phyloP scores from a whole-genome alignment of 345 rosid species.

The Eucalyptus pauciflora region DNA sequence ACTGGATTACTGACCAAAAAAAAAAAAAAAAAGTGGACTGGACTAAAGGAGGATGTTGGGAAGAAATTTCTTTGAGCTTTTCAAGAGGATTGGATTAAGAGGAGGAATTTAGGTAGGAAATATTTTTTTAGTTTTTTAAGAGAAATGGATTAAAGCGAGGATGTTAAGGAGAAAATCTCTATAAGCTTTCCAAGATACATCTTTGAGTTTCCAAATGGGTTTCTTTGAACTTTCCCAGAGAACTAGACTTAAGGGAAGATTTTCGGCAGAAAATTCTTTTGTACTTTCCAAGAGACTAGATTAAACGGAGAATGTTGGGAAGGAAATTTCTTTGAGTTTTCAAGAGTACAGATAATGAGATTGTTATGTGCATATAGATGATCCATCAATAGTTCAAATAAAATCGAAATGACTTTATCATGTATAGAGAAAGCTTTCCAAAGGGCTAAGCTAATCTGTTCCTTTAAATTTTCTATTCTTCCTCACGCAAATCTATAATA shows the following conservation, averaged over 20 bases:
- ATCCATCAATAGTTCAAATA: not conserved
- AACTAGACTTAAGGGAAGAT: not conserved
- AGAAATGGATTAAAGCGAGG: not conserved
- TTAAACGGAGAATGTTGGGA: not conserved
- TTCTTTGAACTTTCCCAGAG: not conserved
- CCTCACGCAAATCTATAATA: accelerated
- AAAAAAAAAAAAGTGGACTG: no score
- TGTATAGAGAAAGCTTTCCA: not conserved
- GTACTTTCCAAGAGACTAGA: not conserved
- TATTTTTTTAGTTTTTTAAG: not conserved
- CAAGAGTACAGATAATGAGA: not conserved
- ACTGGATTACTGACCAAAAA: no score
- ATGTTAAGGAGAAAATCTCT: no score
- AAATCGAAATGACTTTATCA: not conserved
- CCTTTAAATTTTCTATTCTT: not conserved
- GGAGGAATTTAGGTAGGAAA: not conserved
- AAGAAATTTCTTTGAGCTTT: not conserved
- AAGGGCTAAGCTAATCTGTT: not conserved
- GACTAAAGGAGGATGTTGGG: not conserved
- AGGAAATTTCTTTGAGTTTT: not conserved
- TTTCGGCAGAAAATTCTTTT: no score
- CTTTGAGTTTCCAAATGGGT: not conserved
- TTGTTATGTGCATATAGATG: not conserved
- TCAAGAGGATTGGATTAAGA: not conserved
- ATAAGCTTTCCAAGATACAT: not conserved